These are phyloP conservation scores for Saccharum hybrid DNA, from an alignment of 202 grass and related monocot genomes.

Conservation along the genomic window DNA sequence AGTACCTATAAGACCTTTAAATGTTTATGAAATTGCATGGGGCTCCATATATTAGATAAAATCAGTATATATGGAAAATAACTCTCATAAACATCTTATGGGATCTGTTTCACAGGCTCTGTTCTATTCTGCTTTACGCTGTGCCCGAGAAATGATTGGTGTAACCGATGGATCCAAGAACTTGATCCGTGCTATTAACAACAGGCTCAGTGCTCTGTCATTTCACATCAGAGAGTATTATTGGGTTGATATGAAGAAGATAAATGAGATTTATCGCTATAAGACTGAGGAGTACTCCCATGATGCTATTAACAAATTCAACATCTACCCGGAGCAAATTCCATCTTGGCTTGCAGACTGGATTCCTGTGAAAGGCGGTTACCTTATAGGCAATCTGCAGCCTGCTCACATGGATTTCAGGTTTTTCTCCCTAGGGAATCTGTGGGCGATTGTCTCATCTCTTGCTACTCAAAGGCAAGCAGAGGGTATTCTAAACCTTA, in stretches of 20 bases:
- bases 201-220: constrained; percentile 83
- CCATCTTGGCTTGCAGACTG: constrained; percentile 93
- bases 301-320: constrained; percentile 98
- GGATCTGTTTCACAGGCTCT: constrained; percentile 68
- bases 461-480: constrained; percentile 81
- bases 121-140: constrained; percentile 93
- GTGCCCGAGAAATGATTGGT: constrained; percentile 82
- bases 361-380: constrained; percentile 93
- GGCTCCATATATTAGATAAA: constrained; percentile 19
- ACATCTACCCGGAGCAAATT: constrained; percentile 96
- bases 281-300: constrained; percentile 98
- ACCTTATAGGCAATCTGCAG: constrained; percentile 93
- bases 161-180: constrained; percentile 75
- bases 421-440: constrained; percentile 92
- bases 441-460: constrained; percentile 90
- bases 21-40: constrained; percentile 10
- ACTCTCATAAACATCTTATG: constrained; percentile 27
- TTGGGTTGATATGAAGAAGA: constrained; percentile 97
- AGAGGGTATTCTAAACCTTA: constrained; percentile 86
- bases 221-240: constrained; percentile 99
- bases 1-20: not conserved
- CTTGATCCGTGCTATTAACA: constrained; percentile 78
- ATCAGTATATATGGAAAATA: constrained; percentile 27
- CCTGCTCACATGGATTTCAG: constrained; percentile 98
- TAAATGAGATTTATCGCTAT: constrained; percentile 96